These are phyloP conservation scores for Globisporangium orthogonon DNA, from an alignment of 352 stramenopile genomes.

Conservation along the genomic window DNA sequence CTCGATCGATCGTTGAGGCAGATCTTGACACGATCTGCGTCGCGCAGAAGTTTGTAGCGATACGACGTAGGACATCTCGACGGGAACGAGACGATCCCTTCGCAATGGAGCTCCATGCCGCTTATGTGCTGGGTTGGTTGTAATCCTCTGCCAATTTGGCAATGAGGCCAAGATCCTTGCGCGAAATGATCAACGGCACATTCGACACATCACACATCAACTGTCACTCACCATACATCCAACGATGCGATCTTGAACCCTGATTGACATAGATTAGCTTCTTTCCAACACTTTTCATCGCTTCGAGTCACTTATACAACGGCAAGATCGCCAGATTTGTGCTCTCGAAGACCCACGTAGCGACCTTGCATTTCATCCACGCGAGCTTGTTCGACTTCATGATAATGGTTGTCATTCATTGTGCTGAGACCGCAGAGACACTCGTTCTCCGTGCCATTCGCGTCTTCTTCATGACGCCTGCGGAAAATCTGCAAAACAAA, in stretches of 20 bases:
- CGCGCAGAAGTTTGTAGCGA: neutral
- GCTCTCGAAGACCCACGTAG: neutral
- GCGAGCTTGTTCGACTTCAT: neutral
- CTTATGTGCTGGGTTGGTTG: neutral
- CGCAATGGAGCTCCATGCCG: neutral
- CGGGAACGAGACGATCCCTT: neutral
- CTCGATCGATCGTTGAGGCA: neutral
- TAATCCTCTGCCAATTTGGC: neutral
- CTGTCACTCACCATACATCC: neutral
- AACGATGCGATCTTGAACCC: too few relatives aligned
- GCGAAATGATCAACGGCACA: neutral
- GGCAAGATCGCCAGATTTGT: neutral
- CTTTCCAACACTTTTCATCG: too few relatives aligned
- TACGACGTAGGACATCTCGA: neutral
- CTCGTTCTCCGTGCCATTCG: neutral
- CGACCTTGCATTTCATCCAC: neutral
- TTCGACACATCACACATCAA: neutral
- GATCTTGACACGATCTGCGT: neutral
- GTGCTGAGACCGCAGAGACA: neutral
- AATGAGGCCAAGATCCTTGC: neutral
- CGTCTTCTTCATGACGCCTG: neutral
- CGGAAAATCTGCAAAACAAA: neutral
- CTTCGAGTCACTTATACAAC: neutral
- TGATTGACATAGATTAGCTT: neutral
- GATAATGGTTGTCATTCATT: neutral